phyloP scores from a whole-genome alignment of 2,329 filamentous ascomycete species.

The Phyllachora maydis region DNA sequence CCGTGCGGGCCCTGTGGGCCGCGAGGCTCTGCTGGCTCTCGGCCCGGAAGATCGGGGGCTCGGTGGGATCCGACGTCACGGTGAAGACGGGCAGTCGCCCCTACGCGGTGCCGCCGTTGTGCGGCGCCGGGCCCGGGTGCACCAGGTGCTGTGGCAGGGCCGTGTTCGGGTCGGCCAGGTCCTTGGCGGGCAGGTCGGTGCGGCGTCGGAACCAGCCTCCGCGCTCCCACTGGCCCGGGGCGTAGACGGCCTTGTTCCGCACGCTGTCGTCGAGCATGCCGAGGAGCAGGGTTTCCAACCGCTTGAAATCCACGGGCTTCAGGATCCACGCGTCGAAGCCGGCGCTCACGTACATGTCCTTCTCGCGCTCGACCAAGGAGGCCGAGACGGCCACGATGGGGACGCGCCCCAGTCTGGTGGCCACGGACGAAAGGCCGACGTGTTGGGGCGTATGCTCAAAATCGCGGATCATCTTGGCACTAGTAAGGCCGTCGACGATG shows the following conservation, averaged over 20 bases:
- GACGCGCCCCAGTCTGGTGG: conserved; percentile 39
- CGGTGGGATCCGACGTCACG: too few species aligned
- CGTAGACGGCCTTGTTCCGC: conserved; percentile 44
- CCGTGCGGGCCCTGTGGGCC: too few species aligned
- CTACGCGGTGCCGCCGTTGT: too few species aligned
- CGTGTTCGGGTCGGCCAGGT: too few species aligned
- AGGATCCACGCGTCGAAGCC: conserved; percentile 86
- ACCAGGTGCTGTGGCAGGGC: too few species aligned
- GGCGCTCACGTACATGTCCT: conserved; percentile 46
- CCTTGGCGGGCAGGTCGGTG: conserved; percentile 1
- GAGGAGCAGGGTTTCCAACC: conserved; percentile 45
- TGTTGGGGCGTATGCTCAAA: conserved; percentile 35
- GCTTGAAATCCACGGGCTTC: conserved; percentile 68
- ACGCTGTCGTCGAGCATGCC: conserved; percentile 44
- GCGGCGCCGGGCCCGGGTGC: too few species aligned
- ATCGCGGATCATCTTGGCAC: conserved; percentile 65
- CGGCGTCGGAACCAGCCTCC: conserved; percentile 54
- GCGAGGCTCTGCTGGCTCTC: too few species aligned
- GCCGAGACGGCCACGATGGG: conserved; percentile 80
- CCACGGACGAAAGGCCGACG: conserved; percentile 33
- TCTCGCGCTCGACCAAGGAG: conserved; percentile 52
- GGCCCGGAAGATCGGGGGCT: too few species aligned
- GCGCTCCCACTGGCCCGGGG: conserved; percentile 56
- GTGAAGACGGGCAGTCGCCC: too few species aligned
- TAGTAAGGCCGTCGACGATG: conserved; percentile 66